Base-by-base conservation (phyloP, 2,329 filamentous ascomycete genomes). In the Venturia pyrina region DNA sequence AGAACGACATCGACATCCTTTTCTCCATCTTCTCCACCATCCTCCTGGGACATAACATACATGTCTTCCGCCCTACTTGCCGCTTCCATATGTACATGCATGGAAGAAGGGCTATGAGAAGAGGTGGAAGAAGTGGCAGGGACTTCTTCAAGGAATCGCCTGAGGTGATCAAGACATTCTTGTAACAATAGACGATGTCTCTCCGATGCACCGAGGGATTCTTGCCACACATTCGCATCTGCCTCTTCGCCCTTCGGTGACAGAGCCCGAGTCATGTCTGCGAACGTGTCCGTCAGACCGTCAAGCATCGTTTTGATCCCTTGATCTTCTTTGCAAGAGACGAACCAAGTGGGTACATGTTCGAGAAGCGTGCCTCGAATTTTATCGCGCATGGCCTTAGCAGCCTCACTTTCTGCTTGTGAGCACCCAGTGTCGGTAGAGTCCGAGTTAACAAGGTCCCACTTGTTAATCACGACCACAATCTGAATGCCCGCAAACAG, bases 141-240 rank as follows among this genome's bases (percentile, higher is more conserved):
- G 10, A 87, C 84, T 71, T 88, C 85, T 11, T 73, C 76, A 68
- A 93, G 78, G 74, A 96, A 99, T 28, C 86, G 83, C 62, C 89
- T 83, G 0, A 99, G 83, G 73, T 92, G 85, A 44, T 75, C 74
- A 15, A 88, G 81, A 74, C 93, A 96, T 73, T 87, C 82, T 62
- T 85, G 82, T 60, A 99, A 83, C 64, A 97, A 86, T 74, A 91
- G 84, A 63, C 89, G 85, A 79, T 99, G 95, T 67, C 95, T 88
- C 76, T 93, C 91, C 21, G 91, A 96, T 46, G 96, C 93, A 66
- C 93, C 93, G 3, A 97, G 83, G 5, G 95, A 88, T 72, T 96
- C 90, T 77, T 92, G 85, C 80, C 90, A 87, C 68, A 90, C 85
- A 3, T 83, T 83, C 74, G 66, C 75, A 74, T 64, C 74, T 71